A percentile compares a stretch with the other conserved stretches of the same genome.
Conservation (phyloP, 139 green algal species). For the Chlorokybus atmophyticus region DNA sequence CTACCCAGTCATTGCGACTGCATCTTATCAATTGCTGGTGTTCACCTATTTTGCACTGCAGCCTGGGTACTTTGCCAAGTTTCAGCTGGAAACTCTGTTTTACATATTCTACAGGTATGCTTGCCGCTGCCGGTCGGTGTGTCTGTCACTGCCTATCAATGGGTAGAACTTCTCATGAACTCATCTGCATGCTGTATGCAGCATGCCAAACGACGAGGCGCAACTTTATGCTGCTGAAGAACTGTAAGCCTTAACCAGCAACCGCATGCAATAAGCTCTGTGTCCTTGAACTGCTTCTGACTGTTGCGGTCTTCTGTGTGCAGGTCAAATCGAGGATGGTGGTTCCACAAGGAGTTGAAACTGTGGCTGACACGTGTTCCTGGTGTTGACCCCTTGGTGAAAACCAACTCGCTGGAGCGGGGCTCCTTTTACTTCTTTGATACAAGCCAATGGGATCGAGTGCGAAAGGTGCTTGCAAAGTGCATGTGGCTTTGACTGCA, state of each 20-base stretch:
- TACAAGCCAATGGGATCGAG: conserved; percentile 62
- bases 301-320: not conserved
- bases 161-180: not conserved
- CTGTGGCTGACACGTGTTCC: conserved; percentile 71
- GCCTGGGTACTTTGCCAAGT: conserved; percentile 79
- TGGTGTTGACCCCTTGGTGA: conserved; percentile 59
- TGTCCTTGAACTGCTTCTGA: not conserved
- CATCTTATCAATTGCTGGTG: conserved; percentile 1
- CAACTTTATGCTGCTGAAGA: conserved; percentile 91
- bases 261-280: not conserved
- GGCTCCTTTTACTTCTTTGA: conserved; percentile 89
- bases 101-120: conserved; percentile 86
- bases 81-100: conserved; percentile 95
- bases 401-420: conserved; percentile 68
- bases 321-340: conserved; percentile 60
- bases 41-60: conserved; percentile 31
- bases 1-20: not conserved
- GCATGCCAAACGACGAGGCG: conserved; percentile 42
- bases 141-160: conserved; percentile 24
- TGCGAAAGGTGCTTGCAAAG: conserved; percentile 54
- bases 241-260: conserved; percentile 38
- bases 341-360: conserved; percentile 64
- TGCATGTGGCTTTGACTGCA: too few species aligned
- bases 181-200: conserved; percentile 5
- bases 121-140: not conserved